Percentiles rank a stretch among this genome's conserved stretches.
phyloP scores from a whole-genome alignment of 1,284 basidiomycete genomes.

The Vanrija sp. region DNA sequence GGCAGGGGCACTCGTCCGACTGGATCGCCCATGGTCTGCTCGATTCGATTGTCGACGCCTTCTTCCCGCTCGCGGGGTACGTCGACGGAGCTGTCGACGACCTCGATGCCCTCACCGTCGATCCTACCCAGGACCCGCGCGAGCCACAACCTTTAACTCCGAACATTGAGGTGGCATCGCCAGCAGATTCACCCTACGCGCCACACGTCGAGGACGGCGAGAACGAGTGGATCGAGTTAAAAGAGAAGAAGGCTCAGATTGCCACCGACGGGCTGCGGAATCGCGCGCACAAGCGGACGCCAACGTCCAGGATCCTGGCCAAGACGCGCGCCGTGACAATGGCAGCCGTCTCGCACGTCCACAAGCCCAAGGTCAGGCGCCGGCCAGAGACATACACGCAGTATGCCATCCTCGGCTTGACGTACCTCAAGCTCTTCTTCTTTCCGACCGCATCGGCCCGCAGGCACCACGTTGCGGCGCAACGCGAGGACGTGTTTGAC shows the following conservation, averaged over 20 bases:
- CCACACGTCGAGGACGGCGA: slow-evolving; percentile 11
- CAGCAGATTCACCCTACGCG: slow-evolving; percentile 1
- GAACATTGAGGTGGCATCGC: background rate
- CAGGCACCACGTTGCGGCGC: slow-evolving; percentile 15
- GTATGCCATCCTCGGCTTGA: background rate
- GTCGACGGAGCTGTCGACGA: slow-evolving; percentile 78
- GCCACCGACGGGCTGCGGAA: background rate
- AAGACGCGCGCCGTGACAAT: too few relatives aligned
- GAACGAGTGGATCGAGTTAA: slow-evolving; percentile 18
- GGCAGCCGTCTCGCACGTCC: too few relatives aligned
- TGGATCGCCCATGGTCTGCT: slow-evolving; percentile 93
- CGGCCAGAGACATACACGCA: background rate
- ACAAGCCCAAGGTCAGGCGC: too few relatives aligned
- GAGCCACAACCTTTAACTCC: background rate
- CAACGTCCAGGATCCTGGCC: too few relatives aligned
- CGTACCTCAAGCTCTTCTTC: slow-evolving; percentile 38
- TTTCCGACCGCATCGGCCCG: slow-evolving; percentile 27
- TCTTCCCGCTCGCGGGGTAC: slow-evolving; percentile 79
- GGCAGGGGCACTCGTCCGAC: slow-evolving; percentile 54
- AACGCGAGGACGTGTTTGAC: slow-evolving; percentile 34
- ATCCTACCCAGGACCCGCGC: slow-evolving; percentile 32
- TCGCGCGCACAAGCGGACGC: too few relatives aligned
- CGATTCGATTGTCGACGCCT: slow-evolving; percentile 91
- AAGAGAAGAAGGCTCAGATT: slow-evolving; percentile 5
- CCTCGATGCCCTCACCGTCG: slow-evolving; percentile 67